Percentiles rank a stretch among this genome's conserved stretches.
Conservation (phyloP, 768 basidiomycete genomes). For the Trichaptum fuscoviolaceum region DNA sequence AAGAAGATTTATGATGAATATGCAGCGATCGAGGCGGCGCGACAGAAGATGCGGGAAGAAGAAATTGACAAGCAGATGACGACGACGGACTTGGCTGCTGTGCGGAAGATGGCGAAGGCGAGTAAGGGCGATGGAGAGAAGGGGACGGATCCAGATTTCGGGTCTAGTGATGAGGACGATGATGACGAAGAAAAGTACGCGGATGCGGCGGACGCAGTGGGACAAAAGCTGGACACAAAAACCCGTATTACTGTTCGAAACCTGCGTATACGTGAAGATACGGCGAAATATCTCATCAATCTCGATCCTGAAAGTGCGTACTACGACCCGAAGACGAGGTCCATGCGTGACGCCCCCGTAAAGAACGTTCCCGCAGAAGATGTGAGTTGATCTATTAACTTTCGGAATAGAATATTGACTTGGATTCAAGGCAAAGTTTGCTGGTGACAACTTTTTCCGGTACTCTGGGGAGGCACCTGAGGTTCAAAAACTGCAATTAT, state of each 20-base stretch:
- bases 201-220: conserved; percentile 95
- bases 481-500: conserved; percentile 88
- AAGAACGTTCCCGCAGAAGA: conserved; percentile 80
- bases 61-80: conserved; percentile 97
- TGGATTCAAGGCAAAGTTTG: conserved; percentile 66
- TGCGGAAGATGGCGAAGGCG: conserved; percentile 92
- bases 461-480: conserved; percentile 90
- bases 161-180: conserved; percentile 93
- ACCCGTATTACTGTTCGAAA: conserved; percentile 98
- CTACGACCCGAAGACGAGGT: conserved; percentile 98
- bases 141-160: conserved; percentile 81
- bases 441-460: conserved; percentile 95
- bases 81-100: conserved; percentile 84
- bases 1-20: conserved; percentile 90
- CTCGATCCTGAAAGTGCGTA: conserved; percentile 93
- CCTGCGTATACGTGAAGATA: conserved; percentile 97
- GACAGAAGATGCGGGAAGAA: conserved; percentile 89
- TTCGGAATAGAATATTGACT: background rate
- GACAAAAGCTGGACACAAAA: conserved; percentile 97
- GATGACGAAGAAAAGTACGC: conserved; percentile 98
- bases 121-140: conserved; percentile 68
- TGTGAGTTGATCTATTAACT: conserved; percentile 41
- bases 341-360: conserved; percentile 95
- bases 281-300: conserved; percentile 97
- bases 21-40: conserved; percentile 82